Base-by-base conservation (phyloP, 2,329 filamentous ascomycete genomes). In the Pseudogymnoascus sp. region DNA sequence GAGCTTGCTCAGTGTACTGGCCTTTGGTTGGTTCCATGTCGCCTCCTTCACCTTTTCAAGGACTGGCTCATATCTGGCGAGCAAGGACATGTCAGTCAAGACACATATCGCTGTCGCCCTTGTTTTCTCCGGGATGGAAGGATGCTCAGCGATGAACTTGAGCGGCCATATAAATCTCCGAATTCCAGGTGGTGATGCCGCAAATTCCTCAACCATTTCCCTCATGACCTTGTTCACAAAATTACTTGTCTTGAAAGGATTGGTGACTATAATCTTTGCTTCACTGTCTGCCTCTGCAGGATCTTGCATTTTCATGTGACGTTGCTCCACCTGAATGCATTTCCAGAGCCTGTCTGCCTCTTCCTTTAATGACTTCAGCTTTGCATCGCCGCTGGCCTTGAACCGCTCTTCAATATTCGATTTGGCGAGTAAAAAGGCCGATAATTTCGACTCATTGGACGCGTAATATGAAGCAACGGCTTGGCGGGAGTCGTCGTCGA, bases 201-300 rank as follows among this genome's bases (percentile, higher is more conserved):
- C 28, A 54, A 54, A 54, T 7, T 54, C n/a, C 5, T 33, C 14
- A 16, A 54, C 28, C 28, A 54, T 33, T 54, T 9, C 2, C 16
- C 47, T 54, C 47, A 54, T 54, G 7, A 54, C 28, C 33, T 33
- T 54, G n/a, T 54, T 28, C 28, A 54, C 47, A 35, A 54, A 54
- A 33, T 20, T 28, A 5, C 5, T 54, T 33, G 47, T 35, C 33
- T 12, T 54, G 28, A 6, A 35, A 6, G 47, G 28, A 33, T 54
- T 35, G 47, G 9, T 14, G 28, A 14, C 6, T 11, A 11, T 9
- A 35, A 25, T 16, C n/a, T 7, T 20, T 9, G 28, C 9, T 4
- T 30, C 43, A 18, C 25, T n/a, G 11, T 30, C 25, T 6, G 6
- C 28, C 9, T 54, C 47, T 18, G 2, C 7, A 6, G 14, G 7